Percentiles rank a stretch among this genome's conserved stretches.
These are phyloP conservation scores for Diaporthe amygdali DNA, from an alignment of 2,329 filamentous ascomycete species.

Conservation along the genomic window DNA sequence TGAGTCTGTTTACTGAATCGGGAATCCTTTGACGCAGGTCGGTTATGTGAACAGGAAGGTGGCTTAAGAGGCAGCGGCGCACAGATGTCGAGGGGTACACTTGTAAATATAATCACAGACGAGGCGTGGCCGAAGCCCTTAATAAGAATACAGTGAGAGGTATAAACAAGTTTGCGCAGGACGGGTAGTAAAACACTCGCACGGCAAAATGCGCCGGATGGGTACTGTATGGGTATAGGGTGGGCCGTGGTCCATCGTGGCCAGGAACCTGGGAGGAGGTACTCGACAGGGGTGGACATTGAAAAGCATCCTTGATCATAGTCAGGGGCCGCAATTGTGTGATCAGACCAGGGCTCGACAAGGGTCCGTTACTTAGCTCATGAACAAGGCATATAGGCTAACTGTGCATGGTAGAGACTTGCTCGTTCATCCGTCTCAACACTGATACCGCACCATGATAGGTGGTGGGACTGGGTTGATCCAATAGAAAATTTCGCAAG, in stretches of 20 bases:
- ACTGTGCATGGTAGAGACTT: neutral
- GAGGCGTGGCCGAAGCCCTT: neutral
- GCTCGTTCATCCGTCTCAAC: neutral
- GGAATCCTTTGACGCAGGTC: neutral
- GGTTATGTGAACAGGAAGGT: too few relatives aligned
- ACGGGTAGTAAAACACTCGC: neutral
- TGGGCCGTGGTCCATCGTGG: neutral
- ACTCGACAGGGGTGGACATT: conserved; percentile 5
- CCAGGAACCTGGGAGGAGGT: neutral
- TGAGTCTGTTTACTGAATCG: neutral
- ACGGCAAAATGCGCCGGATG: neutral
- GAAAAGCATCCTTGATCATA: conserved; percentile 6
- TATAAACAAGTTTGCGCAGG: neutral
- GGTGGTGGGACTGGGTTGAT: neutral
- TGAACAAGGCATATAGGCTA: neutral
- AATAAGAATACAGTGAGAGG: neutral
- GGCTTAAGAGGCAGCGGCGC: neutral
- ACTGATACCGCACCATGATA: conserved; percentile 3
- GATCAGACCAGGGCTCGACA: neutral
- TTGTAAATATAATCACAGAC: neutral
- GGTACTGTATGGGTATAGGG: neutral
- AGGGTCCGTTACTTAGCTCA: neutral
- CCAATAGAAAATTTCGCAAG: neutral
- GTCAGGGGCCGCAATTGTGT: conserved; percentile 11
- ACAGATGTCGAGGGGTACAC: neutral